These are phyloP conservation scores for Chamaecrista fasciculata DNA, from an alignment of 306 rosid genomes.

Conservation along the genomic window DNA sequence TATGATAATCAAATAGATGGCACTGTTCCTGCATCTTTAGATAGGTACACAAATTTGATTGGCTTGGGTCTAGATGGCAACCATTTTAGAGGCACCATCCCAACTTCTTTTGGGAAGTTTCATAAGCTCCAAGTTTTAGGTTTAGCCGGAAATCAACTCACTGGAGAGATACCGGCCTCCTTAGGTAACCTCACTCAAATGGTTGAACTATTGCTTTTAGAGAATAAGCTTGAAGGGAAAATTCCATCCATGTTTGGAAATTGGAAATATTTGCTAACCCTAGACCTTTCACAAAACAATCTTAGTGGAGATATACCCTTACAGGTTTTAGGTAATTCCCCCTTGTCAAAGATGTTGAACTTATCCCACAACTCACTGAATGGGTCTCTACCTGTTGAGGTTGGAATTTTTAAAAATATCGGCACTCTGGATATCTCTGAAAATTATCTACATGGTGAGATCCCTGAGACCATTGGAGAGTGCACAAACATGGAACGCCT, in stretches of 20 bases:
- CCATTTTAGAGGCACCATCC: background rate
- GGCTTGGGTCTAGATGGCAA: background rate
- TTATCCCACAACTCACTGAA: background rate
- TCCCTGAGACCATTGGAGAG: background rate
- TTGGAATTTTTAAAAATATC: background rate
- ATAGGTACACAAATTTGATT: background rate
- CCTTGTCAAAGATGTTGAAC: background rate
- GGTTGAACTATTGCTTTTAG: background rate
- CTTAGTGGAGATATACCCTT: slow-evolving; percentile 1
- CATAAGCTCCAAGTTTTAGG: background rate
- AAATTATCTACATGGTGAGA: slow-evolving; percentile 12
- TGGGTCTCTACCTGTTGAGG: background rate
- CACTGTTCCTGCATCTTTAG: background rate
- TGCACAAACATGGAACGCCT: background rate
- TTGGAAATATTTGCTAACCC: background rate
- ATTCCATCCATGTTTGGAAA: background rate
- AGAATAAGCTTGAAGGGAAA: background rate
- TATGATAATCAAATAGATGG: background rate
- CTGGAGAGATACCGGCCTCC: slow-evolving; percentile 9
- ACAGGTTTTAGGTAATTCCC: background rate
- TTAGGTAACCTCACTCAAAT: background rate
- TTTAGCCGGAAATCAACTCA: background rate
- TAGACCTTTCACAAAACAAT: background rate
- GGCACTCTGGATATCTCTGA: background rate
- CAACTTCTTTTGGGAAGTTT: background rate